Conservation (phyloP, 306 rosid species). For the Cicer judaicum region DNA sequence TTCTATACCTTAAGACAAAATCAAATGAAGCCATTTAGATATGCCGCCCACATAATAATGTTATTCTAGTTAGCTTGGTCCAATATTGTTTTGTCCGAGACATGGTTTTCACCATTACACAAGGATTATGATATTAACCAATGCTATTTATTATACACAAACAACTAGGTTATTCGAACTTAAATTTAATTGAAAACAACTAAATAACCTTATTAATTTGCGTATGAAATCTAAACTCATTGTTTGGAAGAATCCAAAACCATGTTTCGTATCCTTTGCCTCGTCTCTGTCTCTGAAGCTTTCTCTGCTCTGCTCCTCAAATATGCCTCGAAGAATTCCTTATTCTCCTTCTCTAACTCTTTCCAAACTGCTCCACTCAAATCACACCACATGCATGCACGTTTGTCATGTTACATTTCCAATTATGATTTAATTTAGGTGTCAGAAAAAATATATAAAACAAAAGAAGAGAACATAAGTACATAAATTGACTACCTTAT, state of each 20-base stretch:
- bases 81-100: constrained; percentile 11
- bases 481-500: background rate
- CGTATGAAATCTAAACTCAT: constrained; percentile 46
- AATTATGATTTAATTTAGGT: background rate
- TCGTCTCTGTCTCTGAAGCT: constrained; percentile 50
- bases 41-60: constrained; percentile 41
- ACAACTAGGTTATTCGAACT: constrained; percentile 3
- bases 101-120: background rate
- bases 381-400: constrained; percentile 33
- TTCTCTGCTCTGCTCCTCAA: constrained; percentile 49
- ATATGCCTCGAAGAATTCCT: constrained; percentile 86
- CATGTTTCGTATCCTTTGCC: constrained; percentile 51
- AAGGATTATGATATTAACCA: background rate
- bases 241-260: constrained; percentile 46
- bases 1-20: constrained; percentile 36
- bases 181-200: background rate
- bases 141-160: constrained; percentile 19
- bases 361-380: constrained; percentile 71
- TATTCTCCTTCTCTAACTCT: constrained; percentile 92
- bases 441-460: background rate
- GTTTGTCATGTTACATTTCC: constrained; percentile 4
- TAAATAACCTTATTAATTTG: constrained; percentile 34
- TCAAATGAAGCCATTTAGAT: constrained; percentile 33
- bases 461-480: background rate
- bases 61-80: constrained; percentile 17